Evolutionary conservation across 352 stramenopile species (phyloP).

Genomic region (Phytophthora pisi): DNA sequence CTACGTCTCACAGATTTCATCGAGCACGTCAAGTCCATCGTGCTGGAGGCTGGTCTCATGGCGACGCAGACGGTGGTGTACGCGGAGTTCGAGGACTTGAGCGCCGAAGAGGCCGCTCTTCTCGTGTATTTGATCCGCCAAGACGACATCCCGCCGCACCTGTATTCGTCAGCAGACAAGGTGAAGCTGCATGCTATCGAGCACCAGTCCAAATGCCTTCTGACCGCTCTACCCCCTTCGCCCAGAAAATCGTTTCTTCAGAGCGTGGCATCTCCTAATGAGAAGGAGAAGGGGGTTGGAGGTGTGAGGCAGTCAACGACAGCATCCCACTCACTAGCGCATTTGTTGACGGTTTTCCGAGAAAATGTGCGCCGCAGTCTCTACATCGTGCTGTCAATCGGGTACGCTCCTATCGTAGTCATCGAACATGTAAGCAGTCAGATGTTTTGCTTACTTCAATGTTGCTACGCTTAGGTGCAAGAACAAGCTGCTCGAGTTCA

Average conservation of each 20-base stretch:
- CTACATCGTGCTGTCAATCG: constrained; percentile 58
- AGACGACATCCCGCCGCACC: constrained; percentile 44
- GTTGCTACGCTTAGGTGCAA: constrained; percentile 26
- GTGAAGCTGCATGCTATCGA: constrained; percentile 52
- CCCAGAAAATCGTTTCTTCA: constrained; percentile 28
- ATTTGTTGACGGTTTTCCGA: constrained; percentile 43
- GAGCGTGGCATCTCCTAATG: not conserved
- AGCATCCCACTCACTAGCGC: not conserved
- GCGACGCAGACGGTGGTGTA: constrained; percentile 60
- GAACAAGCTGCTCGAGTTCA: constrained; percentile 43
- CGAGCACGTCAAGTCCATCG: constrained; percentile 50
- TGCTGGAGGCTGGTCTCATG: constrained; percentile 58
- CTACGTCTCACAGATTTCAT: constrained; percentile 42
- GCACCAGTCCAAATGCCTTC: constrained; percentile 33
- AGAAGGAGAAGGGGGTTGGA: constrained; percentile 7
- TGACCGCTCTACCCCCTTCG: constrained; percentile 1
- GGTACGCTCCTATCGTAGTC: constrained; percentile 27
- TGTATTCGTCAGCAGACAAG: constrained; percentile 61
- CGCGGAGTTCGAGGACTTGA: constrained; percentile 59
- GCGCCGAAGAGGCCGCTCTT: constrained; percentile 36
- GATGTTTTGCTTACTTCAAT: not conserved
- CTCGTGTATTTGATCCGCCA: constrained; percentile 51
- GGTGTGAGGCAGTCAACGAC: constrained; percentile 6
- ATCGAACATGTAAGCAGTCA: not conserved
- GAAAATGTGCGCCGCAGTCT: constrained; percentile 63